Base-by-base conservation (phyloP, 176 grass and related monocot species). In the Echinochloa phyllopogon region DNA sequence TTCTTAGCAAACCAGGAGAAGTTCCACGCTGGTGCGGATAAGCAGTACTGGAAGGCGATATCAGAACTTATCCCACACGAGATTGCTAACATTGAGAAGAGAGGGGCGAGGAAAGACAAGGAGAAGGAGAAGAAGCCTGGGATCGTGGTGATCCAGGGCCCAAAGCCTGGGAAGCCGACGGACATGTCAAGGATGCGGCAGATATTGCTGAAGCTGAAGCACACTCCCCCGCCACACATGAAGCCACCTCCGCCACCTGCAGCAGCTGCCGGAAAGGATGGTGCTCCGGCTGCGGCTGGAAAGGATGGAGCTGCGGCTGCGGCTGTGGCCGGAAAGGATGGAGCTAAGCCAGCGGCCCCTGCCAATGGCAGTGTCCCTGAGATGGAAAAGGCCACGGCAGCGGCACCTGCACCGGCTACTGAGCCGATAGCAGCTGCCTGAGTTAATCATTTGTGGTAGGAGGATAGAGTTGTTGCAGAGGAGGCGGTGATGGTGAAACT, bases 41-140 rank as follows among this genome's bases (percentile, higher is more conserved):
- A 96, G 68, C 94, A 96, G 69, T 96, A 96, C 86, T 96, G 94
- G 94, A 96, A 96, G 69, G 94, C 91, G n/a, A 96, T 93, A 85
- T 92, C 91, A 7, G 94, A 96, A 69, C 86, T 96, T 20, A 91
- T 96, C 81, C 94, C 94, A 11, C 91, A 96, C 3, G 94, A 96
- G 86, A 96, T 96, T 73, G 91, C 88, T 25, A 91, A 89, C 84
- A 96, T 96, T 24, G 94, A 96, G 81, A 96, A 89, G 86, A 91
- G 87, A n/a, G 85, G 91, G 17, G 72, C 71, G 1, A 96, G 85
- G 84, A 96, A 96, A 65, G 91, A 91, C 24, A 87, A 95, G 83
- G 93, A 95, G 67, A 91, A 91, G 73, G 91, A 93, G 39, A 96
- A 89, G 77, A 96, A 91, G 72, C 89, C 91, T 18, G 84, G 88